A percentile compares a stretch with the other conserved stretches of the same genome.
phyloP scores from a whole-genome alignment of 2,329 filamentous ascomycete genomes.

The Talaromyces funiculosus region DNA sequence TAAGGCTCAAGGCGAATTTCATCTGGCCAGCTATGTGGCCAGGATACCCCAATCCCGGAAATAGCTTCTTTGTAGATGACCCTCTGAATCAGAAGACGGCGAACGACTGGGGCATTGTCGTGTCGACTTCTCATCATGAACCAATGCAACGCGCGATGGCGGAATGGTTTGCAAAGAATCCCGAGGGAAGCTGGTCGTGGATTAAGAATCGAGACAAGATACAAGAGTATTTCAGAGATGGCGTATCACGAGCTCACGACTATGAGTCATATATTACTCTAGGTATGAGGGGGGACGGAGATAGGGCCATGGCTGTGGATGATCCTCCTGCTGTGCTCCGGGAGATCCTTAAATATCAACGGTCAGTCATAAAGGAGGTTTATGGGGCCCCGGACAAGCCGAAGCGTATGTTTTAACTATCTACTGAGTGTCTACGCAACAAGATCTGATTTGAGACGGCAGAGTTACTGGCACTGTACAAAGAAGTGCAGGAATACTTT shows the following conservation, averaged over 20 bases:
- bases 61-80: slow-evolving; percentile 69
- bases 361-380: neutral
- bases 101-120: slow-evolving; percentile 68
- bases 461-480: slow-evolving; percentile 49
- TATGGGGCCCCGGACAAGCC: neutral
- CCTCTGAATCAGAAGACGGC: slow-evolving; percentile 61
- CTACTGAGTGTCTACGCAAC: no score
- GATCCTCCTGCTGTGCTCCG: slow-evolving; percentile 7
- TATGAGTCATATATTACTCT: slow-evolving; percentile 63
- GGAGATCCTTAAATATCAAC: neutral
- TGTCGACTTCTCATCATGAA: slow-evolving; percentile 68
- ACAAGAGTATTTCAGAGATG: slow-evolving; percentile 62
- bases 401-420: neutral
- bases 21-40: slow-evolving; percentile 67
- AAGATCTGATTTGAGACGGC: no score
- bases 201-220: slow-evolving; percentile 64
- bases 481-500: slow-evolving; percentile 66
- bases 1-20: slow-evolving; percentile 67
- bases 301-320: slow-evolving; percentile 45
- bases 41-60: slow-evolving; percentile 29
- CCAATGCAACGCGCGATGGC: slow-evolving; percentile 53
- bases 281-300: slow-evolving; percentile 64
- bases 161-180: slow-evolving; percentile 41
- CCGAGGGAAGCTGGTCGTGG: slow-evolving; percentile 62
- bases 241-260: slow-evolving; percentile 58